Conservation (phyloP, 768 basidiomycete genomes). For the Cystofilobasidium capitatum region DNA sequence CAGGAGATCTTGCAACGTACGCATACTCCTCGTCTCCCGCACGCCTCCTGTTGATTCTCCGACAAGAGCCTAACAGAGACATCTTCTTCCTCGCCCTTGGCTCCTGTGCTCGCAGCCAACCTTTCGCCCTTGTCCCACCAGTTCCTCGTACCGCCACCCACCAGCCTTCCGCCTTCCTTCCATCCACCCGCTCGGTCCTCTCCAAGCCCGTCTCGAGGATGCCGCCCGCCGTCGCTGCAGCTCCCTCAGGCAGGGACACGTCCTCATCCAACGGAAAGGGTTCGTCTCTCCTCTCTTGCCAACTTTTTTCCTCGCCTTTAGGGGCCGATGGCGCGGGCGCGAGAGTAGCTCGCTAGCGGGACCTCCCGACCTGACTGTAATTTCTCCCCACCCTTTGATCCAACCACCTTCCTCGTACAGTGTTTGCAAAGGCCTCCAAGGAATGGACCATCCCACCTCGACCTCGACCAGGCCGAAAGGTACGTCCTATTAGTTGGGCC, state of each 20-base stretch:
- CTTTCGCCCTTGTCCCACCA: too few species aligned
- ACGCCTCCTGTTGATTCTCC: too few species aligned
- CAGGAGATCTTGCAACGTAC: too few species aligned
- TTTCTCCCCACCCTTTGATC: background rate
- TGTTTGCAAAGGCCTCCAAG: constrained; percentile 25
- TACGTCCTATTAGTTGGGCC: background rate
- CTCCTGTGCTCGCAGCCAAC: too few species aligned
- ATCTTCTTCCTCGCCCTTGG: too few species aligned
- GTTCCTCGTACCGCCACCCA: background rate
- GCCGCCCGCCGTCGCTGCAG: background rate
- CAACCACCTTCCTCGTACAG: background rate
- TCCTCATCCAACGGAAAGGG: constrained; percentile 9
- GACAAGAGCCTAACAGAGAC: too few species aligned
- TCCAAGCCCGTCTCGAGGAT: background rate
- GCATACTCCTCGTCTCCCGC: too few species aligned
- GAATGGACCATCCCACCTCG: constrained; percentile 27
- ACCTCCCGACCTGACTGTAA: background rate
- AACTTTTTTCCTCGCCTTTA: background rate
- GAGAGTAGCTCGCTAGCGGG: background rate
- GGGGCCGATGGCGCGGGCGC: background rate
- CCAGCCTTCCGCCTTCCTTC: background rate
- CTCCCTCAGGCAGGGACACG: background rate
- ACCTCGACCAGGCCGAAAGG: constrained; percentile 23
- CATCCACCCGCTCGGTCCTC: background rate
- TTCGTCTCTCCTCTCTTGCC: background rate